These are phyloP conservation scores for Cercospora sp. DNA, from an alignment of 2,329 filamentous ascomycete species.

Conservation along the genomic window DNA sequence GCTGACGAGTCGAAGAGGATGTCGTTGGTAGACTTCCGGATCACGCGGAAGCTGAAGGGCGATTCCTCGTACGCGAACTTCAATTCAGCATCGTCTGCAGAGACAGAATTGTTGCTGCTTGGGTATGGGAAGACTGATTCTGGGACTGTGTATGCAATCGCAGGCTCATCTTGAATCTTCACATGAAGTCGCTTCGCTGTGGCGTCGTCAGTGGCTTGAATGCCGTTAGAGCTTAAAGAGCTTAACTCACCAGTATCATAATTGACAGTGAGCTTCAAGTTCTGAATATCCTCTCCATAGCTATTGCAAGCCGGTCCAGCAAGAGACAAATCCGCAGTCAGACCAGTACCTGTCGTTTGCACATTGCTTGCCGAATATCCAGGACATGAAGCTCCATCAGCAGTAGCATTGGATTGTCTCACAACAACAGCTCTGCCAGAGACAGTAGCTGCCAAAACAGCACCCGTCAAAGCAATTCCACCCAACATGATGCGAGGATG, in stretches of 20 bases:
- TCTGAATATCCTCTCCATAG: slow-evolving; percentile 36
- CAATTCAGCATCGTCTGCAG: slow-evolving; percentile 31
- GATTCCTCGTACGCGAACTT: slow-evolving; percentile 33
- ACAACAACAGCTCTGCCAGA: slow-evolving; percentile 16
- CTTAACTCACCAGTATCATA: slow-evolving; percentile 33
- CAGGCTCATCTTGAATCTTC: slow-evolving; percentile 64
- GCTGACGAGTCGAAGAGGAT: slow-evolving; percentile 38
- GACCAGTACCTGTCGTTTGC: slow-evolving; percentile 25
- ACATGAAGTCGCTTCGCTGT: slow-evolving; percentile 59
- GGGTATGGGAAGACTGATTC: slow-evolving; percentile 68
- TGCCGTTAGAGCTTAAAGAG: neutral
- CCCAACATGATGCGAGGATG: slow-evolving; percentile 12
- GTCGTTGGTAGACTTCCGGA: slow-evolving; percentile 32
- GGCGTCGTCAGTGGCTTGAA: neutral
- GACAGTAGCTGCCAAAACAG: slow-evolving; percentile 13
- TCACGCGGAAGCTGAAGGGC: slow-evolving; percentile 36
- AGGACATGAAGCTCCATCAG: slow-evolving; percentile 25
- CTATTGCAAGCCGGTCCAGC: slow-evolving; percentile 35
- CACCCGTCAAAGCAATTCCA: slow-evolving; percentile 12
- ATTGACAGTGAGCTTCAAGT: slow-evolving; percentile 32
- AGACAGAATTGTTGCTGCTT: slow-evolving; percentile 32
- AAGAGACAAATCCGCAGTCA: slow-evolving; percentile 36
- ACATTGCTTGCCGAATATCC: slow-evolving; percentile 38
- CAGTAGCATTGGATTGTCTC: slow-evolving; percentile 1
- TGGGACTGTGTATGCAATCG: slow-evolving; percentile 73